phyloP scores from a whole-genome alignment of 208 protist species.

The Acanthamoeba lenticulata region DNA sequence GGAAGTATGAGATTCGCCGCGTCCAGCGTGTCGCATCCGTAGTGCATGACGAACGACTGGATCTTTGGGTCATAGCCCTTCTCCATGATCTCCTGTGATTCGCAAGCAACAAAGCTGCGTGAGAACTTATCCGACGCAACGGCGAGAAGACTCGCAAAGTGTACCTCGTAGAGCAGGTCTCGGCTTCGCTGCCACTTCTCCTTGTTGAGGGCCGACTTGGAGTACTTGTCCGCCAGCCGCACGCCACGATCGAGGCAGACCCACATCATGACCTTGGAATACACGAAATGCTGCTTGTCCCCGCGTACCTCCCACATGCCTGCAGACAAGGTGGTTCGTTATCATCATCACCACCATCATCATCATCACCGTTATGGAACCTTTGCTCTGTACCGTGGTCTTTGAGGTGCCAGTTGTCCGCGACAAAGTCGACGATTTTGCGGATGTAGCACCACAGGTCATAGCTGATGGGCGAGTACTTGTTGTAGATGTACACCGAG shows the following conservation, averaged over 20 bases:
- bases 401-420: conserved; percentile 75
- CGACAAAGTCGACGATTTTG: conserved; percentile 76
- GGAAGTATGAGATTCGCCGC: conserved; percentile 75
- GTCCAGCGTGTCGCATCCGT: conserved; percentile 61
- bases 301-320: conserved; percentile 84
- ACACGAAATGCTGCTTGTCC: conserved; percentile 79
- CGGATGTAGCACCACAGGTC: conserved; percentile 80
- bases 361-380: too few species aligned
- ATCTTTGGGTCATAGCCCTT: conserved; percentile 76
- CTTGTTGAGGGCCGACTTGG: conserved; percentile 69
- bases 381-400: conserved; percentile 78
- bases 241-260: conserved; percentile 72
- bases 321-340: too few species aligned
- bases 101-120: background rate
- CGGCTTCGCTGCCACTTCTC: conserved; percentile 75
- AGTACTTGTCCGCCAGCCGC: conserved; percentile 71
- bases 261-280: conserved; percentile 84
- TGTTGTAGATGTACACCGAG: conserved; percentile 65
- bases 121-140: too few species aligned
- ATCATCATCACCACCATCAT: too few species aligned
- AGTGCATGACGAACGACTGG: conserved; percentile 73
- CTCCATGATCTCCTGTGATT: conserved; percentile 79
- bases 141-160: too few species aligned
- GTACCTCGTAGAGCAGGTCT: conserved; percentile 75
- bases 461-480: conserved; percentile 76